Evolutionary conservation across 176 grass and related monocot species (phyloP), one percentile per base, ranked within the genome.

Genomic region (Rhynchospora breviuscula): DNA sequence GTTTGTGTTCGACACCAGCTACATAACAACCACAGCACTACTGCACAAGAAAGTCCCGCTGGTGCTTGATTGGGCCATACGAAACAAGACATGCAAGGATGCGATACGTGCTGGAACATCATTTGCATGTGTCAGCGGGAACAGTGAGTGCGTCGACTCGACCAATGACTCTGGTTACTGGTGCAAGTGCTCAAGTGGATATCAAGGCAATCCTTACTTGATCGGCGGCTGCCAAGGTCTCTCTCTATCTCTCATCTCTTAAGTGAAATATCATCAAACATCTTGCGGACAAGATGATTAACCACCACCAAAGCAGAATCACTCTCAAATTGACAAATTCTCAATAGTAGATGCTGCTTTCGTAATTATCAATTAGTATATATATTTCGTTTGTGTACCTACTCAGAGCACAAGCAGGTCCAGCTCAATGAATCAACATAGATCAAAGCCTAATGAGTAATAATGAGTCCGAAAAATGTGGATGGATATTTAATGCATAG

Each of bases 131-230:
- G 29, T 19, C 3, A 81, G 60, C 25, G 8, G 45, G 43, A 59
- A 84, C 21, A 88, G 87, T 19, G 19, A 23, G 44, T 84, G 82
- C 54, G 2, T 21, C 71, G 11, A 80, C 46, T 80, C 73, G 25
- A 63, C 2, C 10, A 70, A 72, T 45, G 72, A 78, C 31, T 21
- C 12, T 2, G 82, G 87, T 9, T 85, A 88, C 59, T 63, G 47
- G 10, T 88, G 86, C 72, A 84, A 79, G 4, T 88, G 86, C 31
- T 79, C 73, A 12, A 68, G 21, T 52, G 81, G 81, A 18, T 85
- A 79, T 66, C 81, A 88, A 33, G 87, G 87, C 45, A 88, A 85
- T 57, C 87, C 86, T 25, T 88, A 88, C 53, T 59, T 84, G 31
- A 5, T n/a, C 0, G 18, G 46, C 19, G 86, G 86, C 70, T 88